A percentile compares a stretch with the other conserved stretches of the same genome.
phyloP scores from a whole-genome alignment of 352 stramenopile genomes.

The Pythium dissotocum region DNA sequence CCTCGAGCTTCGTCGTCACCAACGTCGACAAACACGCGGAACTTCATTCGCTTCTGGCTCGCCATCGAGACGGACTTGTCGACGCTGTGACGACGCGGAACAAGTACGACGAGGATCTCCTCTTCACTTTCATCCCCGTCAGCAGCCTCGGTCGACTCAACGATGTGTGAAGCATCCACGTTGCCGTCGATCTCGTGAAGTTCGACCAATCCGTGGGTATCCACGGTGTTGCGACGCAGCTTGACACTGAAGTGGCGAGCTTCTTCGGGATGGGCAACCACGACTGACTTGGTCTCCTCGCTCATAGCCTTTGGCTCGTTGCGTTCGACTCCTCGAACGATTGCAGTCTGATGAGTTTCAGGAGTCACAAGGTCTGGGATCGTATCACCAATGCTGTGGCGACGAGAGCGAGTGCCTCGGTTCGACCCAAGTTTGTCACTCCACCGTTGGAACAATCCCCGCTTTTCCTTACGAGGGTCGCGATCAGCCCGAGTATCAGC shows the following conservation, averaged over 20 bases:
- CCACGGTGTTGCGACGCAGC: neutral
- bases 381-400: conserved; percentile 10
- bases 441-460: neutral
- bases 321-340: neutral
- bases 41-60: neutral
- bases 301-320: neutral
- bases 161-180: neutral
- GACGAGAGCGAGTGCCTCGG: conserved; percentile 2
- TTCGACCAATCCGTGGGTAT: neutral
- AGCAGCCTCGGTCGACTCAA: neutral
- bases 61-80: neutral
- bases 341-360: neutral
- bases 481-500: neutral
- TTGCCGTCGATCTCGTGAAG: neutral
- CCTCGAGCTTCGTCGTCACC: neutral
- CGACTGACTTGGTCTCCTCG: too few relatives aligned
- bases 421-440: neutral
- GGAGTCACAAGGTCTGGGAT: conserved; percentile 1
- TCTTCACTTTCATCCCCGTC: conserved; percentile 1
- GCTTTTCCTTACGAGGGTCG: neutral
- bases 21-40: neutral
- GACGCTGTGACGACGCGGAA: conserved; percentile 10
- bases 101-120: conserved; percentile 3
- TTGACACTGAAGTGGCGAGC: conserved; percentile 4
- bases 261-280: neutral